Evolutionary conservation across 768 basidiomycete genomes (phyloP), one percentile per base, ranked within the genome.

Genomic region (Cyclocybe cylindracea): DNA sequence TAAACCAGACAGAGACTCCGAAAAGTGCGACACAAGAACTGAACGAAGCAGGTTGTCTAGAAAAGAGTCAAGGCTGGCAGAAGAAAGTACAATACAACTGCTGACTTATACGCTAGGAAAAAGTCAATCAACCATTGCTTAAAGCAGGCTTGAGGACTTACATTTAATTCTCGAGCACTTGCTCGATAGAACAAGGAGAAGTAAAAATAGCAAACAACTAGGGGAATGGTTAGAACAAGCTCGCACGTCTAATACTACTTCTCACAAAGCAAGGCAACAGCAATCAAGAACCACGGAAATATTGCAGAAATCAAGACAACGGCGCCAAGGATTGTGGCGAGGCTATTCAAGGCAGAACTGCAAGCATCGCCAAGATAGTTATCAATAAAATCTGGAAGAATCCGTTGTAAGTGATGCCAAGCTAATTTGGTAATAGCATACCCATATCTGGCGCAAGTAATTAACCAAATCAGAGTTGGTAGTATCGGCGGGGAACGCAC

Each of bases 11-110:
- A 96, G 73, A 16, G 87, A 89, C 71, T 97, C 94, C 2, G 91
- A 90, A 70, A 96, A 96, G 63, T 94, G 92, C 0, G 91, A 85
- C 64, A 95, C 95, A 10, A 98, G 70, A 0, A 86, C 84, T 0
- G 89, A 89, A 16, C 93, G 84, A 29, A 97, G 68, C 16, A 95
- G 76, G 14, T 91, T 84, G 70, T 95, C 91, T 83, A 54, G 18
- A 18, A 6, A 34, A 44, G 34, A 13, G 29, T 38, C 37, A 11
- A 19, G 51, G 37, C 6, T n/a, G n/a, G 34, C 7, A 11, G 44
- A 10, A n/a, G 11, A 32, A 3, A 34, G 18, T 44, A 31, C 32
- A 24, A 16, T 51, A 19, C 6, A 48, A 43, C 35, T 24, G n/a
- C 53, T 46, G 67, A 80, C 80, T 82, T 31, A 87, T 73, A 32